phyloP scores from a whole-genome alignment of 1,284 basidiomycete species.

The Apiotrichum domesticum region DNA sequence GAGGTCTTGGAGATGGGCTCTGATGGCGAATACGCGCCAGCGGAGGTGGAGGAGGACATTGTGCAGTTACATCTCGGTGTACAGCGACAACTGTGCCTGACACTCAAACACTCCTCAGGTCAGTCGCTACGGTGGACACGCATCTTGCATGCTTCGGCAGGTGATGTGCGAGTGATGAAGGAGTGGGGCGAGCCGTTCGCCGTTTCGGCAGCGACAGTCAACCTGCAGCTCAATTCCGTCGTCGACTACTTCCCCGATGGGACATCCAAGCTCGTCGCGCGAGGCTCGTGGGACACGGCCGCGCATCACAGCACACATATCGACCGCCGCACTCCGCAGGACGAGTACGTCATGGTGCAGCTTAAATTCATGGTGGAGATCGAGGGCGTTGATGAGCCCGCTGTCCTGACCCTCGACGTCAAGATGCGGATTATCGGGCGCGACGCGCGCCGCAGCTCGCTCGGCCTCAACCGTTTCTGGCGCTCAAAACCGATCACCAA shows the following conservation, averaged over 20 bases:
- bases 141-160: constrained; percentile 48
- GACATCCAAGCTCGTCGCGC: constrained; percentile 61
- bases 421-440: constrained; percentile 79
- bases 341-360: constrained; percentile 73
- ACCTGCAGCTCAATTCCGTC: constrained; percentile 60
- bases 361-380: constrained; percentile 71
- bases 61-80: constrained; percentile 89
- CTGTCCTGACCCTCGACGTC: constrained; percentile 79
- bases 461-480: constrained; percentile 60
- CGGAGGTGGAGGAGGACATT: constrained; percentile 75
- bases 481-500: constrained; percentile 51
- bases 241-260: constrained; percentile 75
- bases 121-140: constrained; percentile 79
- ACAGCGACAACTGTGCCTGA: constrained; percentile 73
- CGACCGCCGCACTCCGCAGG: constrained; percentile 72
- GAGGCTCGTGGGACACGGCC: constrained; percentile 87
- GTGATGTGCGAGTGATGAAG: constrained; percentile 76
- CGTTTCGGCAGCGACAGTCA: constrained; percentile 60
- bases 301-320: constrained; percentile 80
- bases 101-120: constrained; percentile 80
- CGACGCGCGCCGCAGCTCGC: constrained; percentile 67
- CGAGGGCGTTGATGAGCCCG: constrained; percentile 74
- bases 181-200: constrained; percentile 67
- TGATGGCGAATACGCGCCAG: constrained; percentile 75
- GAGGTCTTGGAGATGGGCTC: constrained; percentile 81